Conservation (phyloP, 2,329 filamentous ascomycete species). For the Huntiella omanensis region DNA sequence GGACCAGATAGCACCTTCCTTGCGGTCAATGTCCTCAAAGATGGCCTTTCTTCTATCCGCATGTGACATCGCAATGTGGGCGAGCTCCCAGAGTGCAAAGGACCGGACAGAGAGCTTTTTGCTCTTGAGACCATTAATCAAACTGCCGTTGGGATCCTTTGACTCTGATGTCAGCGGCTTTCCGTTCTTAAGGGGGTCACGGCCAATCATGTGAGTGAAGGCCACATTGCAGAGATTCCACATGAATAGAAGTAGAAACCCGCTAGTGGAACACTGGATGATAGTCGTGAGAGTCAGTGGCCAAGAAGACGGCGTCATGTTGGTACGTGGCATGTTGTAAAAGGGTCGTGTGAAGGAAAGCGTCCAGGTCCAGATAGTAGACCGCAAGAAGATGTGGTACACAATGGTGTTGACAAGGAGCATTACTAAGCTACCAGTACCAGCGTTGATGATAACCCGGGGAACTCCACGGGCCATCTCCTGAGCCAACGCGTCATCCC, state of each 20-base stretch:
- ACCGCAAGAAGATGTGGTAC: slow-evolving; percentile 45
- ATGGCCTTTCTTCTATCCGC: slow-evolving; percentile 61
- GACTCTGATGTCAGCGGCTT: slow-evolving; percentile 67
- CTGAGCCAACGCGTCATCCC: slow-evolving; percentile 7
- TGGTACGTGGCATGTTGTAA: slow-evolving; percentile 57
- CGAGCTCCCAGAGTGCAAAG: slow-evolving; percentile 84
- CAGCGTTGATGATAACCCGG: slow-evolving; percentile 13
- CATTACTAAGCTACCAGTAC: slow-evolving; percentile 23
- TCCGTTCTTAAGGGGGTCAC: slow-evolving; percentile 68
- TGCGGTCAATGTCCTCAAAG: slow-evolving; percentile 72
- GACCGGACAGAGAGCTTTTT: slow-evolving; percentile 63
- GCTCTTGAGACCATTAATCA: slow-evolving; percentile 65
- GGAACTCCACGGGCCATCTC: slow-evolving; percentile 8
- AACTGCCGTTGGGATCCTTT: slow-evolving; percentile 78
- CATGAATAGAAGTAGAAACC: slow-evolving; percentile 46
- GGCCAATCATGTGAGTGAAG: slow-evolving; percentile 64
- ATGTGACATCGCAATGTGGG: slow-evolving; percentile 57
- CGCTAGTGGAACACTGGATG: slow-evolving; percentile 38
- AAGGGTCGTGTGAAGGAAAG: slow-evolving; percentile 53
- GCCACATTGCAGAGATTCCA: slow-evolving; percentile 63
- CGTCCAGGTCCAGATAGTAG: slow-evolving; percentile 47
- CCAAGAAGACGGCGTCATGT: slow-evolving; percentile 38
- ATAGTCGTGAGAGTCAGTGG: slow-evolving; percentile 39
- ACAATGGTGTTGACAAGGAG: slow-evolving; percentile 30
- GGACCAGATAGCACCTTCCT: slow-evolving; percentile 61